These are phyloP conservation scores for Grammothele lineata DNA, from an alignment of 768 basidiomycete species.

Conservation along the genomic window DNA sequence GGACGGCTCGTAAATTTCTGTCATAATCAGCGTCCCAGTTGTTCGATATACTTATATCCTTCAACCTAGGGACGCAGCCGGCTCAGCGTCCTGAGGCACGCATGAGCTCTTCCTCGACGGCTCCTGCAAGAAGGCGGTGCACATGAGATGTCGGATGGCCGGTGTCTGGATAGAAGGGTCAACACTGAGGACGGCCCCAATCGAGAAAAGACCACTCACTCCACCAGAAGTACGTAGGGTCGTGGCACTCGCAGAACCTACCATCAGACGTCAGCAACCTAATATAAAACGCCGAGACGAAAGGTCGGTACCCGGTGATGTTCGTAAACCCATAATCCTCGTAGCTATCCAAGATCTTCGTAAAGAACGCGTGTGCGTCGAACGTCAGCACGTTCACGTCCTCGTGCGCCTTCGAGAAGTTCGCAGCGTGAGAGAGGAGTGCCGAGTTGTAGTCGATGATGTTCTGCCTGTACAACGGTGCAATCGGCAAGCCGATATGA, in stretches of 20 bases:
- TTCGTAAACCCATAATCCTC: conserved; percentile 41
- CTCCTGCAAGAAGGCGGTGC: conserved; percentile 41
- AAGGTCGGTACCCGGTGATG: conserved; percentile 32
- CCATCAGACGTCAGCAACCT: background rate
- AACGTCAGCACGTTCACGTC: conserved; percentile 36
- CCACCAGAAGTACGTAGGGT: conserved; percentile 49
- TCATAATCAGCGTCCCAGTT: no score
- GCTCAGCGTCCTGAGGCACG: conserved; percentile 5
- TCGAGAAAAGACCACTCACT: conserved; percentile 32
- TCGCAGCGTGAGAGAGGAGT: background rate
- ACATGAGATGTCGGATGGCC: conserved; percentile 48
- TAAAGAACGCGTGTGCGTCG: conserved; percentile 50
- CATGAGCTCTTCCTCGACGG: conserved; percentile 34
- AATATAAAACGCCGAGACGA: no score
- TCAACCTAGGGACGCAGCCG: no score
- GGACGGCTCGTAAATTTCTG: no score
- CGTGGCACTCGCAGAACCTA: conserved; percentile 45
- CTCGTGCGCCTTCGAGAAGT: background rate
- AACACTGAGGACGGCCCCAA: background rate
- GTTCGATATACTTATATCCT: no score
- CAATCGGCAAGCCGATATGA: conserved; percentile 3
- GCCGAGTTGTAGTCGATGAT: conserved; percentile 6
- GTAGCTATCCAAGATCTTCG: conserved; percentile 37
- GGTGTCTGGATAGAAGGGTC: conserved; percentile 31
- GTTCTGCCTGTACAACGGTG: conserved; percentile 1